Evolutionary conservation across 768 basidiomycete species (phyloP).

Genomic region (Boletus pseudo-olivaceus): DNA sequence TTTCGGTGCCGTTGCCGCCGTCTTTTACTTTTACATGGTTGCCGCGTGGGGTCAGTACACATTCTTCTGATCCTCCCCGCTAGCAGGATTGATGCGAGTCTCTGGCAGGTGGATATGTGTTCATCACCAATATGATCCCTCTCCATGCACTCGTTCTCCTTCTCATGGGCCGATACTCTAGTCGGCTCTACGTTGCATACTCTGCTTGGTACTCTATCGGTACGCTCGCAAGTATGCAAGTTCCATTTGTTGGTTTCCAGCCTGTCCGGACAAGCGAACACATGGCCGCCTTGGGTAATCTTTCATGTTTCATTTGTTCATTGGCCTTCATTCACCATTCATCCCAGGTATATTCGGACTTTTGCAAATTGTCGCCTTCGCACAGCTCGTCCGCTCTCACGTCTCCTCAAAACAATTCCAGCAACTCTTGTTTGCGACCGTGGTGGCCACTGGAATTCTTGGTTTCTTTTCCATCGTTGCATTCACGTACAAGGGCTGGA

Average conservation of each 20-base stretch:
- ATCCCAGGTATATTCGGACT: constrained; percentile 88
- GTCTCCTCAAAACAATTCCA: constrained; percentile 93
- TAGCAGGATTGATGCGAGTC: constrained; percentile 8
- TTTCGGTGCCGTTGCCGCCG: constrained; percentile 83
- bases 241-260: constrained; percentile 98
- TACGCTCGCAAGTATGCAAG: constrained; percentile 97
- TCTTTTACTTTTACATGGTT: constrained; percentile 99
- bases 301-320: background rate
- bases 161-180: constrained; percentile 93
- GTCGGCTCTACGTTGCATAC: constrained; percentile 90
- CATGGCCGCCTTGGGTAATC: constrained; percentile 90
- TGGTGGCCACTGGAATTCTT: constrained; percentile 66
- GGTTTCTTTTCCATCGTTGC: constrained; percentile 71
- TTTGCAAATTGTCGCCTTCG: constrained; percentile 93
- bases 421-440: constrained; percentile 64
- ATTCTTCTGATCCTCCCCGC: background rate
- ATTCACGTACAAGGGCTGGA: constrained; percentile 90
- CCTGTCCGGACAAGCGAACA: constrained; percentile 98
- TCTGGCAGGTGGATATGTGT: constrained; percentile 84
- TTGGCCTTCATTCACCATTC: constrained; percentile 5
- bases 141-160: constrained; percentile 92
- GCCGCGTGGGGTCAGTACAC: constrained; percentile 87
- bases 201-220: constrained; percentile 98
- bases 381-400: constrained; percentile 83
- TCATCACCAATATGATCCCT: constrained; percentile 99